phyloP scores from a whole-genome alignment of 2,329 filamentous ascomycete species.

The Claviceps sp. region DNA sequence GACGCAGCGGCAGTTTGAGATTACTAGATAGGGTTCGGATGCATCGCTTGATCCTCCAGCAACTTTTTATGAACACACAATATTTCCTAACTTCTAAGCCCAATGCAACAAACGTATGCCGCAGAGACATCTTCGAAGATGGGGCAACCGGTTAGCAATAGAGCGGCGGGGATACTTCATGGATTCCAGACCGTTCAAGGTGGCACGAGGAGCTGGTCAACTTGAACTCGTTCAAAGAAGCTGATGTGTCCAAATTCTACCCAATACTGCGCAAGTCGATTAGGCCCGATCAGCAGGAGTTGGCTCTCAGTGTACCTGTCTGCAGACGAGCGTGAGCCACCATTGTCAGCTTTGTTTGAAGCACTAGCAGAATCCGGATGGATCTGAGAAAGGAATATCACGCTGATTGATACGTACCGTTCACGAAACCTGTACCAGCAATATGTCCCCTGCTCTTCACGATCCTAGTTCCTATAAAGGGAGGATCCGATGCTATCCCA shows the following conservation, averaged over 20 bases:
- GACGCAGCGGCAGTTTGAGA: too few species aligned
- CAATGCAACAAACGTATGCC: too few species aligned
- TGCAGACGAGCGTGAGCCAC: slow-evolving; percentile 19
- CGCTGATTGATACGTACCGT: slow-evolving; percentile 41
- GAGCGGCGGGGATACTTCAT: neutral
- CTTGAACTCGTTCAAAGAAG: slow-evolving; percentile 46
- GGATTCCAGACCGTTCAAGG: slow-evolving; percentile 6
- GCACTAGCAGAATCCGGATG: too few species aligned
- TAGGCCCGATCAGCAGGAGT: slow-evolving; percentile 64
- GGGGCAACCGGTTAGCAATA: too few species aligned
- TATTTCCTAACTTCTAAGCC: too few species aligned
- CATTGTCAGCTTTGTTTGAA: neutral
- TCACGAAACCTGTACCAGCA: slow-evolving; percentile 55
- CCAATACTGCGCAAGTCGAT: slow-evolving; percentile 76
- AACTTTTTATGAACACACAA: too few species aligned
- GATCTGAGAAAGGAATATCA: neutral
- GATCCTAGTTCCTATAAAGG: slow-evolving; percentile 61
- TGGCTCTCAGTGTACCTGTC: slow-evolving; percentile 64
- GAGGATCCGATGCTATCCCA: slow-evolving; percentile 47
- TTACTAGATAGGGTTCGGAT: too few species aligned
- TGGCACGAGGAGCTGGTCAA: slow-evolving; percentile 34
- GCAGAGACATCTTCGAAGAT: too few species aligned
- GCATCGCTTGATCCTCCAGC: too few species aligned
- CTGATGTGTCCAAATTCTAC: slow-evolving; percentile 46
- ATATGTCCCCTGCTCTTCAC: slow-evolving; percentile 68